Percentiles rank a stretch among this genome's conserved stretches.
Evolutionary conservation across 139 green algal species (phyloP).

Genomic region (Mesotaenium endlicherianum): DNA sequence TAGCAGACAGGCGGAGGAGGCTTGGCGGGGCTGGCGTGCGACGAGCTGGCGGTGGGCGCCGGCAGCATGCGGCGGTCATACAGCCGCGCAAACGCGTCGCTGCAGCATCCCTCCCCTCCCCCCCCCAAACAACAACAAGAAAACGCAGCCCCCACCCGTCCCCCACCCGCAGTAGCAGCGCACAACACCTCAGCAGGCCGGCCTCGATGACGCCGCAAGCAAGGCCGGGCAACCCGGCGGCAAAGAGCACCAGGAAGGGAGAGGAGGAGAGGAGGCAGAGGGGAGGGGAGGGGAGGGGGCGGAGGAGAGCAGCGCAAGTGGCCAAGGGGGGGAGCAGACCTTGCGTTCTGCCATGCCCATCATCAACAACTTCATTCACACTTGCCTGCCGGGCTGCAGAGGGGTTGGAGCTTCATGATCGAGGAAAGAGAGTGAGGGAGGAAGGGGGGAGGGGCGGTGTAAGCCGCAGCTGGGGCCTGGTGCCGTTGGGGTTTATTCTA

Average conservation of each 20-base stretch:
- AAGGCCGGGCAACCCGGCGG: background rate
- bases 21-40: background rate
- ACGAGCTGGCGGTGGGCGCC: background rate
- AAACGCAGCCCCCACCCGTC: background rate
- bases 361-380: too few relatives aligned
- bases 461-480: too few relatives aligned
- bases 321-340: too few relatives aligned
- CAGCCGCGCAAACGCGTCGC: constrained; percentile 41
- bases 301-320: too few relatives aligned
- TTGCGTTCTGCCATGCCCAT: too few relatives aligned
- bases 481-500: too few relatives aligned
- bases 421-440: too few relatives aligned
- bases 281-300: background rate
- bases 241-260: background rate
- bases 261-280: background rate
- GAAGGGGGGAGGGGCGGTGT: too few relatives aligned
- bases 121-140: background rate
- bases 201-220: background rate
- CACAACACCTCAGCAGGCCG: background rate
- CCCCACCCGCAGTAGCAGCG: background rate
- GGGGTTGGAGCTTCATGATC: too few relatives aligned
- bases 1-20: background rate
- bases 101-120: background rate
- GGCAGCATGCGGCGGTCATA: constrained; percentile 41
- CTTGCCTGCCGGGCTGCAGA: too few relatives aligned